Evolutionary conservation across 768 basidiomycete species (phyloP), one percentile per base, ranked within the genome.

Genomic region (Chiua virens): DNA sequence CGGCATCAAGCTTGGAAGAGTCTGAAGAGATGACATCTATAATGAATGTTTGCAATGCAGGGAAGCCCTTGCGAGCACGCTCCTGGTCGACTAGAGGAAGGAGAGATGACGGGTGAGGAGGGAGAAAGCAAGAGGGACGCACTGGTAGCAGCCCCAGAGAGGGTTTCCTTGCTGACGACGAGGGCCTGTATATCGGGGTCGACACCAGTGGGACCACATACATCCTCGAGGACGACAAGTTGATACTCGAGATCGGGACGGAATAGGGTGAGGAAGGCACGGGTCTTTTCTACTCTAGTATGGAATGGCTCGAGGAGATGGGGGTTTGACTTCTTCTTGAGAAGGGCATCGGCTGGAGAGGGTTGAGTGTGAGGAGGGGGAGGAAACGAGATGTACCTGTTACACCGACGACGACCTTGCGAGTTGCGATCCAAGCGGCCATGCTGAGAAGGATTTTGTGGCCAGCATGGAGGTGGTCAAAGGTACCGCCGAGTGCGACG

Each of bases 391-490:
- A 46, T 35, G 61, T 50, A 88, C 91, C 87, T 47, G 92, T 90
- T 35, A 98, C 74, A 5, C 97, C 97, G 56, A 98, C 84, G 54
- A 98, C 91, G 61, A 98, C 72, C 68, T 93, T 94, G 55, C 77
- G 68, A 39, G 71, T 65, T 0, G 94, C 77, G 49, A 98, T 84
- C 79, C 87, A 93, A 1, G 90, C 85, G 13, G 83, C 87, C 85
- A 97, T 92, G 62, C 92, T 90, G 11, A 99, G 80, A 25, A 99
- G 81, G 53, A 99, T 95, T 71, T 97, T 97, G 74, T 99, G 97
- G 0, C 96, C 97, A 4, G 93, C 83, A 65, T 99, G 97, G 15
- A 99, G 81, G 67, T 98, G 97, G 71, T 99, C 97, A 69, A 98
- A 98, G 0, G 97, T 98, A 0, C 97, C 97, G 7, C 97, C 96